Base-by-base conservation (phyloP, 2,329 filamentous ascomycete species). In the Monilinia aucupariae region DNA sequence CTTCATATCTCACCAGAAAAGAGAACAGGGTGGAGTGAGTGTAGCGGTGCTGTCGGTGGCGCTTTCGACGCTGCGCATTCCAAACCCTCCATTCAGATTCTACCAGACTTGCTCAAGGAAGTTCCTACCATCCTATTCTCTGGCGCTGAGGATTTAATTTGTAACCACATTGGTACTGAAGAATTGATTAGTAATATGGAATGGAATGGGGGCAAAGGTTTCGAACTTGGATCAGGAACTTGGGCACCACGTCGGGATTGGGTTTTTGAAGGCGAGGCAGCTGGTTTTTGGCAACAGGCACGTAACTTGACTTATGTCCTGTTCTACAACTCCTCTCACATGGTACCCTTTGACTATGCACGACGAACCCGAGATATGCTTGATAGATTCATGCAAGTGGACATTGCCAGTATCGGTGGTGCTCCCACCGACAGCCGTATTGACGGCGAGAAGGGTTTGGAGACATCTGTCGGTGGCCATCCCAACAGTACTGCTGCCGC, bases 141-240 rank as follows among this genome's bases (percentile, higher is more conserved):
- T 2, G 94, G 94, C 59, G 90, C 92, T 65, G 86, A 96, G 71
- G 94, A 99, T 74, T 79, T 97, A 30, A 97, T 99, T 70, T 99
- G 94, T 82, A 99, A 99, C 75, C 92, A 99, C 74, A 78, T 97
- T 37, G 94, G 94, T 64, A 99, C 94, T 0, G 94, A 99, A 74
- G 84, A 89, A 34, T 76, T 99, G 69, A 96, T 99, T 72, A 86
- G 88, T 75, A 92, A 91, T 72, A 86, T 99, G 85, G 79, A 88
- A 68, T 99, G 92, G 91, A 94, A 92, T 70, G 92, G 89, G 59
- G 93, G 87, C 62, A 93, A 89, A 69, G 96, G 94, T 4, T 97
- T 99, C 71, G 92, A 97, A 75, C 79, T 89, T 2, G 88, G 89
- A 0, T 89, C 91, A 0, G 93, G 92, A 17, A 91, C 90, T 61